Evolutionary conservation across 331 rosid genomes (phyloP), one percentile per base, ranked within the genome.

Genomic region (Malus hybrid): DNA sequence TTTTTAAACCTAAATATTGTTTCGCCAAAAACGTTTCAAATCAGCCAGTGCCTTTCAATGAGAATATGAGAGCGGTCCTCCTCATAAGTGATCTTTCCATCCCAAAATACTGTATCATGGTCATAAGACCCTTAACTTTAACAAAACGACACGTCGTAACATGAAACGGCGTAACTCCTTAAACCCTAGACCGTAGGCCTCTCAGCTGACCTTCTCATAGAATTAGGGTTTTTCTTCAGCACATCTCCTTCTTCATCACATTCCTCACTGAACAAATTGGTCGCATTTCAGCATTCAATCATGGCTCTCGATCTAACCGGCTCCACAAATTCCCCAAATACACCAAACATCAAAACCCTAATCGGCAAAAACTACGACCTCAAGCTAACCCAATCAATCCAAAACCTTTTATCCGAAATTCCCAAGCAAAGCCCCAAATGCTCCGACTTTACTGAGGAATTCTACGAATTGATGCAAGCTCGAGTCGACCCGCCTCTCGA

Each of bases 401-500:
- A 83, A 64, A 81, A 63, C 64, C 78, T 91, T 71, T 61, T 80
- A 60, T 73, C 83, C 10, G 85, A 93, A 85, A 52, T 81, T 75
- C 76, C 73, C 56, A 27, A 85, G 10, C 77, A 80, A 78, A 72
- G 32, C 79, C 79, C 80, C 7, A 57, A 77, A 3, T 29, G 80
- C 36, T 81, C 87, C 56, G 67, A 24, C 20, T 83, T 68, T 55
- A 62, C 71, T 57, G 72, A 81, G 67, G 39, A 71, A 10, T 91
- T 91, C 73, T 76, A 83, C 54, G 83, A 78, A 44, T 78, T 87
- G 62, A 74, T 88, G 77, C 94, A 89, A 86, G 83, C 94, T 48
- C 80, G 80, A 77, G 73, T 73, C 73, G 93, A 88, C 71, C 84
- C 94, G 64, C 85, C 97, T 73, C 86, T 89, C 48, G 96, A 93